Percentiles rank a stretch among this genome's conserved stretches.
These are phyloP conservation scores for Heritiera fomes DNA, from an alignment of 345 rosid genomes.

Conservation along the genomic window DNA sequence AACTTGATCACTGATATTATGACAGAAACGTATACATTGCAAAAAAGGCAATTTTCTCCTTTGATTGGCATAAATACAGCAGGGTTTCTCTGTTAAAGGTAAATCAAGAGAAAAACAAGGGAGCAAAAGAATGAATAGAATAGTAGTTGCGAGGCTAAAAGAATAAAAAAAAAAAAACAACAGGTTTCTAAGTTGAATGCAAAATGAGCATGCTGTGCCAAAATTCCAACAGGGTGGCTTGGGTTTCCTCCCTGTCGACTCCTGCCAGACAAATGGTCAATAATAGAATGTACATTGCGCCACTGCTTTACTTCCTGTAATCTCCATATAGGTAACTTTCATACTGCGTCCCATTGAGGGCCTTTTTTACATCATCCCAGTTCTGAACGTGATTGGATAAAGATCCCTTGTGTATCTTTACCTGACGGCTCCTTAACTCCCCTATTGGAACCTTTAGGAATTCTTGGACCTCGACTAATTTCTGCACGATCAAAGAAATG, in stretches of 20 bases:
- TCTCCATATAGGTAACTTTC: slow-evolving; percentile 59
- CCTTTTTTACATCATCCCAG: slow-evolving; percentile 69
- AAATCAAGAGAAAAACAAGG: background rate
- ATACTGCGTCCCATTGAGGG: slow-evolving; percentile 65
- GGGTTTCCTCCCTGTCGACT: slow-evolving; percentile 33
- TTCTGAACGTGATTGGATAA: slow-evolving; percentile 67
- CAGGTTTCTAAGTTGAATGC: slow-evolving; percentile 12
- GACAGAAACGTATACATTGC: background rate
- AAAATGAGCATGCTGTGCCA: slow-evolving; percentile 28
- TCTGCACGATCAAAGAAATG: slow-evolving; percentile 43
- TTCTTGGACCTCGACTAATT: slow-evolving; percentile 68
- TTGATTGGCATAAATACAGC: slow-evolving; percentile 28
- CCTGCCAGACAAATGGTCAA: slow-evolving; percentile 33
- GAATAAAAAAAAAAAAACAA: background rate
- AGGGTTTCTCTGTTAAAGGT: slow-evolving; percentile 4
- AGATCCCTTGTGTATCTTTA: slow-evolving; percentile 88
- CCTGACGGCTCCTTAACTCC: slow-evolving; percentile 80
- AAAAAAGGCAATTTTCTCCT: slow-evolving; percentile 21
- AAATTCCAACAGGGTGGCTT: slow-evolving; percentile 42
- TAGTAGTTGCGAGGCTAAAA: slow-evolving; percentile 14
- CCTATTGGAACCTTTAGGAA: slow-evolving; percentile 79
- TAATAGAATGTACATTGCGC: slow-evolving; percentile 30
- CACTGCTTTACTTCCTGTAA: slow-evolving; percentile 45
- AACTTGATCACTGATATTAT: background rate
- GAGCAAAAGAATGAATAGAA: slow-evolving; percentile 55